Percentiles rank a stretch among this genome's conserved stretches.
phyloP scores from a whole-genome alignment of 805 yeast species.

The Candida tammaniensis region DNA sequence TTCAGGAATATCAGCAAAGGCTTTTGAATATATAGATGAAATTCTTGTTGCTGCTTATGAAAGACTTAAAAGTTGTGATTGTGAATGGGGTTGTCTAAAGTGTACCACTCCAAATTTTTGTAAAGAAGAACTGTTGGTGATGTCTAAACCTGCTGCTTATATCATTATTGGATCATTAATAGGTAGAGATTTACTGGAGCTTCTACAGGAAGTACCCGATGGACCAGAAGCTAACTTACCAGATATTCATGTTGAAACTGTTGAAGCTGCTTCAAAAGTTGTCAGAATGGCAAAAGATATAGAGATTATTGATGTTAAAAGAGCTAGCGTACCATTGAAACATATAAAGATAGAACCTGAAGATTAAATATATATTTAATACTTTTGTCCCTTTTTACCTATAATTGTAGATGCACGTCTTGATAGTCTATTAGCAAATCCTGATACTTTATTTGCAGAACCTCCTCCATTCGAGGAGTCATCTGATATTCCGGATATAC shows the following conservation, averaged over 20 bases:
- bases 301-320: constrained; percentile 25
- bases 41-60: constrained; percentile 59
- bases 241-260: constrained; percentile 62
- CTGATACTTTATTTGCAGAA: constrained; percentile 16
- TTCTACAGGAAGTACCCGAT: constrained; percentile 46
- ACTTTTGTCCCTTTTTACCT: constrained; percentile 7
- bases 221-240: constrained; percentile 84
- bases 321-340: constrained; percentile 10
- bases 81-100: constrained; percentile 78
- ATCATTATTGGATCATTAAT: constrained; percentile 62
- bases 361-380: neutral
- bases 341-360: constrained; percentile 10
- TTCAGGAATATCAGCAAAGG: constrained; percentile 74
- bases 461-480: constrained; percentile 4
- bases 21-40: constrained; percentile 73
- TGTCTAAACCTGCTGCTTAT: constrained; percentile 83
- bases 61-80: constrained; percentile 61
- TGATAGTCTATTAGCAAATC: constrained; percentile 30
- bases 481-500: constrained; percentile 14
- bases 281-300: constrained; percentile 66
- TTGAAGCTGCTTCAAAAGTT: constrained; percentile 49
- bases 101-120: constrained; percentile 87
- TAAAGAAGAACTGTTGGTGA: constrained; percentile 74
- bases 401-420: constrained; percentile 33
- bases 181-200: constrained; percentile 49